Evolutionary conservation across 2,329 filamentous ascomycete genomes (phyloP).

Genomic region (Dryadomyces quercus-mongolicae): DNA sequence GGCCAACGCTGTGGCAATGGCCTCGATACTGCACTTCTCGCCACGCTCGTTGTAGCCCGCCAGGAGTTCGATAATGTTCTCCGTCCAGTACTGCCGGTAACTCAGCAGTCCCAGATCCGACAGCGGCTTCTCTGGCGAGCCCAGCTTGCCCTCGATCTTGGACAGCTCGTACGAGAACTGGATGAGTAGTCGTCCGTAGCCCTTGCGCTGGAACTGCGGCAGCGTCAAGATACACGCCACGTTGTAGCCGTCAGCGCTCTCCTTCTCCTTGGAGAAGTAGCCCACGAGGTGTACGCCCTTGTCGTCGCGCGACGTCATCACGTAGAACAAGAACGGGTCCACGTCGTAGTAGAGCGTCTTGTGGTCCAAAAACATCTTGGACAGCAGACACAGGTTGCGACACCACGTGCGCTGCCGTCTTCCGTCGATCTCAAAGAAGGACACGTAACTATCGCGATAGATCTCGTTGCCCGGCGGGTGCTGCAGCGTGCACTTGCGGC

Average conservation of each 20-base stretch:
- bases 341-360: constrained; percentile 99
- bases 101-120: constrained; percentile 87
- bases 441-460: constrained; percentile 86
- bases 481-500: constrained; percentile 77
- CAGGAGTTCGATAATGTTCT: constrained; percentile 83
- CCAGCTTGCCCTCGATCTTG: constrained; percentile 88
- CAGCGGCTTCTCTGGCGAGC: constrained; percentile 91
- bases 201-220: constrained; percentile 91
- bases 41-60: constrained; percentile 56
- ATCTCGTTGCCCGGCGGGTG: constrained; percentile 98
- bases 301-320: constrained; percentile 84
- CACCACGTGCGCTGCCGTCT: constrained; percentile 92
- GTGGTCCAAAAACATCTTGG: constrained; percentile 93
- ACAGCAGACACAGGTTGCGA: constrained; percentile 85
- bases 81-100: constrained; percentile 96
- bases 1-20: constrained; percentile 63
- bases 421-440: constrained; percentile 96
- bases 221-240: constrained; percentile 95
- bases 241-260: constrained; percentile 93
- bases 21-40: constrained; percentile 72
- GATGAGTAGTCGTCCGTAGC: constrained; percentile 85
- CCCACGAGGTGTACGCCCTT: constrained; percentile 92
- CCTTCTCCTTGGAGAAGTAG: constrained; percentile 99
- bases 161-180: constrained; percentile 96
- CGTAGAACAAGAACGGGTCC: constrained; percentile 97